Base-by-base conservation (phyloP, 352 stramenopile species). In the Pythium utonaiense region DNA sequence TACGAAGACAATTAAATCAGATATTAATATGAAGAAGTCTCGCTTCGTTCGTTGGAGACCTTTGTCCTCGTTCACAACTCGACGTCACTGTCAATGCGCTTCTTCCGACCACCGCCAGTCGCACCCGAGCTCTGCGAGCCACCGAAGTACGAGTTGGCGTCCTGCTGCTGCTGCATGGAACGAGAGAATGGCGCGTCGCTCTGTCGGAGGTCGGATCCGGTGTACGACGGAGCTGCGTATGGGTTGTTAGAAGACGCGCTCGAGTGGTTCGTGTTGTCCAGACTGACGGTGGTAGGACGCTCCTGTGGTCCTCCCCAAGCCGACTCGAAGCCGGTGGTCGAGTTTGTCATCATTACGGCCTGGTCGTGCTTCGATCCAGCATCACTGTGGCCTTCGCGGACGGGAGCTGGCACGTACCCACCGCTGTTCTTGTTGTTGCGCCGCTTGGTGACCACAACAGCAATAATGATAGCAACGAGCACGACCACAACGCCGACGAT, bases 21-120 rank as follows among this genome's bases (percentile, higher is more conserved):
- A 8, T 6, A 8, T 8, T 38, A 34, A 47, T 47, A 47, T 47
- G n/a, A 25, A 47, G 25, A 13, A 1, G 1, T 7, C 22, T 41
- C n/a, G 16, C 14, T 57, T 42, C 51, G 30, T 47, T 54, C 28
- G 21, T 42, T 47, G 3, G 30, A 40, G 34, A 14, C 25, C 13
- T 12, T 38, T 44, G 25, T 41, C 33, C 22, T 30, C 34, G 27
- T 12, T 62, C 75, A 89, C 13, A 89, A 67, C 54, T 89, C 79
- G 31, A 89, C 65, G 34, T 89, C 79, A 56, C 77, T 89, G 57
- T 86, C 79, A 10, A 86, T 65, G 13, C 75, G 74, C 49, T 69
- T 69, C 62, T 64, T 64, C 40, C 74, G 71, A 7, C 41, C 27
- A 7, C 41, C 27, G 31, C 36, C 38, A 52, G 62, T 14, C 67